phyloP scores from a whole-genome alignment of 2,329 filamentous ascomycete species.

The Fusarium lyarnte region DNA sequence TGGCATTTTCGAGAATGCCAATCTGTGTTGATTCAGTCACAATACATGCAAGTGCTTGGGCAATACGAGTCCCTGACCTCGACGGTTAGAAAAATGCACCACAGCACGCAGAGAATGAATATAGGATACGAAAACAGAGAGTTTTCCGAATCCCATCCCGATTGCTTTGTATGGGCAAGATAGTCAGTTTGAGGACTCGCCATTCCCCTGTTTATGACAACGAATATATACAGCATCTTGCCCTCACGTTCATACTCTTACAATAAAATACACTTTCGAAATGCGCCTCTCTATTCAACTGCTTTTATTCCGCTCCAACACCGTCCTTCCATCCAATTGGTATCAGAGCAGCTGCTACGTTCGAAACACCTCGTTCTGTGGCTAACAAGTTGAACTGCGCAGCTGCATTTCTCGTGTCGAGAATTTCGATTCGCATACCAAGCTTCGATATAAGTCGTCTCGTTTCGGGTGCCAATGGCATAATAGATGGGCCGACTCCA shows the following conservation, averaged over 20 bases:
- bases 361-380: constrained; percentile 87
- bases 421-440: constrained; percentile 86
- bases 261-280: constrained; percentile 14
- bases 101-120: not conserved
- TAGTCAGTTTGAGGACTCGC: not conserved
- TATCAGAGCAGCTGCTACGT: constrained; percentile 88
- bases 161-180: not conserved
- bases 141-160: not conserved
- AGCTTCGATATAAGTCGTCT: constrained; percentile 76
- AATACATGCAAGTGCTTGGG: not conserved
- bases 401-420: constrained; percentile 93
- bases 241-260: not conserved
- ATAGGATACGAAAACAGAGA: not conserved
- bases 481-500: constrained; percentile 81
- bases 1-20: not conserved
- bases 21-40: not conserved
- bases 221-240: not conserved
- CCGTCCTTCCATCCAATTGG: constrained; percentile 84
- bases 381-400: constrained; percentile 94
- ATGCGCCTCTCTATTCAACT: not conserved
- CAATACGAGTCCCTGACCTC: not conserved
- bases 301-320: constrained; percentile 49
- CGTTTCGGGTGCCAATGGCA: constrained; percentile 80
- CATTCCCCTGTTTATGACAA: not conserved
- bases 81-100: not conserved